phyloP scores from a whole-genome alignment of 306 rosid species.

The Biancaea sappan region DNA sequence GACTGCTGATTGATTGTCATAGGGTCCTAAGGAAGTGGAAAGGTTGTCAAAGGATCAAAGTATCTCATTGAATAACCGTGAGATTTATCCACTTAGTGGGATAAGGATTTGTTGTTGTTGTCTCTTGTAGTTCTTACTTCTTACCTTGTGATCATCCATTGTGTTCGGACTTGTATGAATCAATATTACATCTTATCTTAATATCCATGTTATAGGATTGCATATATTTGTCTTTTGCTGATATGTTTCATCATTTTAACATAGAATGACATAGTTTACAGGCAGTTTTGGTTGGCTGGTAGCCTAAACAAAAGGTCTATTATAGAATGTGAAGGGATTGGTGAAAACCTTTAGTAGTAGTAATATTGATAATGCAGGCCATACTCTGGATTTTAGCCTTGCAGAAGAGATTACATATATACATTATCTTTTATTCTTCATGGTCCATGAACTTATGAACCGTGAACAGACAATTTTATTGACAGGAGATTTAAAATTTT shows the following conservation, averaged over 20 bases:
- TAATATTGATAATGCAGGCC: neutral
- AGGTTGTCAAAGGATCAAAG: conserved; percentile 35
- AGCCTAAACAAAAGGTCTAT: neutral
- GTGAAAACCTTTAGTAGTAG: neutral
- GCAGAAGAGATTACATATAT: neutral
- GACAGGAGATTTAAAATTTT: conserved; percentile 22
- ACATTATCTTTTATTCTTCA: neutral
- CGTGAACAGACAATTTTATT: neutral
- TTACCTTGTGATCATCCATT: conserved; percentile 30
- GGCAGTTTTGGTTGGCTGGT: neutral
- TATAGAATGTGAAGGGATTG: neutral
- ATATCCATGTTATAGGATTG: neutral
- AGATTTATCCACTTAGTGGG: too few species aligned
- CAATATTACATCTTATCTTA: neutral
- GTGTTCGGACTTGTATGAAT: conserved; percentile 44
- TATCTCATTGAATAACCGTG: conserved; percentile 48
- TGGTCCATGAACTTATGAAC: conserved; percentile 22
- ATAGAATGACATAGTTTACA: neutral
- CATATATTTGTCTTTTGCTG: neutral
- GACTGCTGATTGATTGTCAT: conserved; percentile 71
- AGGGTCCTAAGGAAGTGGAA: conserved; percentile 32
- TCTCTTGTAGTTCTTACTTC: conserved; percentile 34
- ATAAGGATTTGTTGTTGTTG: too few species aligned
- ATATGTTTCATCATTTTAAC: neutral
- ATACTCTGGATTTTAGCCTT: neutral